A percentile compares a stretch with the other conserved stretches of the same genome.
Evolutionary conservation across 495 filamentous ascomycete genomes (phyloP).

Genomic region (Podospora didyma): DNA sequence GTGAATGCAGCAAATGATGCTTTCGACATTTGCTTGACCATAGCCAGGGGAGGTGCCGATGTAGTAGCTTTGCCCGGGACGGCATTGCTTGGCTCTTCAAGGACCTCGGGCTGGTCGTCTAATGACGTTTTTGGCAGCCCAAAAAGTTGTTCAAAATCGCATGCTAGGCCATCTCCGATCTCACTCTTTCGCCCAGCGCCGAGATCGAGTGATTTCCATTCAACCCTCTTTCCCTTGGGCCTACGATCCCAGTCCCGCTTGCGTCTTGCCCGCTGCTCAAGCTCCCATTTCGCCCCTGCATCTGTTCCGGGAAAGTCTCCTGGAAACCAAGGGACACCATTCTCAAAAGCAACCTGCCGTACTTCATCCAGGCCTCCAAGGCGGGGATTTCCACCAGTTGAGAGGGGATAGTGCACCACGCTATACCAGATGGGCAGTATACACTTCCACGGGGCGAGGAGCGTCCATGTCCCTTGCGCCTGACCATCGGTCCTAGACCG

Average conservation of each 20-base stretch:
- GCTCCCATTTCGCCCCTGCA: conserved; percentile 75
- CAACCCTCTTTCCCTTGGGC: conserved; percentile 76
- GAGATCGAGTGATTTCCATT: conserved; percentile 73
- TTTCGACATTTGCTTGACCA: conserved; percentile 29
- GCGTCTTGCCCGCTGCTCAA: conserved; percentile 56
- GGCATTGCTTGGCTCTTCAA: conserved; percentile 7
- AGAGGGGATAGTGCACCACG: conserved; percentile 80
- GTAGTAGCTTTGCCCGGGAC: background rate
- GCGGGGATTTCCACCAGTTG: conserved; percentile 69
- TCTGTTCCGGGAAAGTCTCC: conserved; percentile 80
- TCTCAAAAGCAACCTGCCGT: conserved; percentile 78
- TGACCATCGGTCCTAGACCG: conserved; percentile 42
- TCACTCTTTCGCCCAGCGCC: conserved; percentile 76
- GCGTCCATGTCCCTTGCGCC: conserved; percentile 69
- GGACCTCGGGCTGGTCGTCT: conserved; percentile 23
- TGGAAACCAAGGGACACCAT: conserved; percentile 78
- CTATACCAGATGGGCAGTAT: conserved; percentile 82
- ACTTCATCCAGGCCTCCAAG: conserved; percentile 81
- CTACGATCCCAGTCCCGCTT: conserved; percentile 69
- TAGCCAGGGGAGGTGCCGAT: conserved; percentile 1
- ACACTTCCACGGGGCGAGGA: conserved; percentile 90
- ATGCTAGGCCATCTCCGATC: conserved; percentile 76
- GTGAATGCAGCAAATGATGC: conserved; percentile 21
- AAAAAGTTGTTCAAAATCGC: conserved; percentile 75
- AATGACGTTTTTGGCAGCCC: conserved; percentile 13